Percentiles rank a stretch among this genome's conserved stretches.
phyloP scores from a whole-genome alignment of 2,329 filamentous ascomycete species.

The Hypoxylon sp. region DNA sequence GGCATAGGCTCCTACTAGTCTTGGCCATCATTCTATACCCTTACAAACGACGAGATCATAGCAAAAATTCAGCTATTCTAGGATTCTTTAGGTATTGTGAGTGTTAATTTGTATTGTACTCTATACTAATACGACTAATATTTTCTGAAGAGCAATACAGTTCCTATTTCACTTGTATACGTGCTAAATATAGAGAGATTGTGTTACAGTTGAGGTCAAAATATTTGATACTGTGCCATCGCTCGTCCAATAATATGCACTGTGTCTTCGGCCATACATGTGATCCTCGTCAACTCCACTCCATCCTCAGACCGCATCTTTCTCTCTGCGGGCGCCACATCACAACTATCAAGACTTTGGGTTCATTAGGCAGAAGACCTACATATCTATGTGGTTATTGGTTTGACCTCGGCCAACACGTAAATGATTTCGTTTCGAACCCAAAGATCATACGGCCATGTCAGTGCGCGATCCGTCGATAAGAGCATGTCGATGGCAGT shows the following conservation, averaged over 20 bases:
- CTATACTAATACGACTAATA: neutral
- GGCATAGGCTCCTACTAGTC: neutral
- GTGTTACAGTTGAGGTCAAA: neutral
- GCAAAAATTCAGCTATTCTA: no score
- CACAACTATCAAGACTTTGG: constrained; percentile 17
- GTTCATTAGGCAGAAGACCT: constrained; percentile 21
- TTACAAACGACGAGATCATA: no score
- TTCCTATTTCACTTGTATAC: neutral
- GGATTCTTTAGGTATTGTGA: no score
- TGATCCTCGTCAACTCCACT: constrained; percentile 16
- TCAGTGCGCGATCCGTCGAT: constrained; percentile 22
- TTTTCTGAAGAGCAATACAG: neutral
- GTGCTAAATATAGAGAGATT: constrained; percentile 11
- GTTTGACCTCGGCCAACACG: constrained; percentile 29
- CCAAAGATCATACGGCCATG: constrained; percentile 23
- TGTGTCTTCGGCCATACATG: constrained; percentile 14
- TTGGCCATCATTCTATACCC: no score
- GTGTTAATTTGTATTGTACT: neutral
- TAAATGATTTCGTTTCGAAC: constrained; percentile 18
- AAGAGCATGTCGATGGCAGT: constrained; percentile 17
- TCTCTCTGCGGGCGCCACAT: constrained; percentile 31
- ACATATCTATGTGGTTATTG: constrained; percentile 14
- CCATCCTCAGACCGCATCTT: constrained; percentile 14
- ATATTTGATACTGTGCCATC: neutral
- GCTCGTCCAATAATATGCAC: constrained; percentile 19